These are phyloP conservation scores for Geoglossum glabrum DNA, from an alignment of 495 filamentous ascomycete genomes.

Conservation along the genomic window DNA sequence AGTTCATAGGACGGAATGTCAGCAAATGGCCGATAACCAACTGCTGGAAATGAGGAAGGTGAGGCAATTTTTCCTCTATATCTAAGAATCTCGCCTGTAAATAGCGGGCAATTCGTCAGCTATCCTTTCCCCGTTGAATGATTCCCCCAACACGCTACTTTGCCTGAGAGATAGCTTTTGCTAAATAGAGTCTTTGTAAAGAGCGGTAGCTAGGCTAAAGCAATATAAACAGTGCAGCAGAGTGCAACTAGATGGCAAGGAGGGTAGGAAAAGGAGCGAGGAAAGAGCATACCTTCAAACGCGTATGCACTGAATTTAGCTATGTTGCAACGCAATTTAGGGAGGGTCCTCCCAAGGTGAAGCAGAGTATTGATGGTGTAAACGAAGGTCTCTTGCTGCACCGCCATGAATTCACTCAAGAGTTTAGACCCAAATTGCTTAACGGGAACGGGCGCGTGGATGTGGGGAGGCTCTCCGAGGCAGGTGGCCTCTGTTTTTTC, in stretches of 20 bases:
- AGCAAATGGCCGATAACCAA: neutral
- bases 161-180: no score
- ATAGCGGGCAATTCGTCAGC: neutral
- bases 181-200: neutral
- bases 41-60: neutral
- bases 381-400: neutral
- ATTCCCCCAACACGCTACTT: no score
- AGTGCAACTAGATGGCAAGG: neutral
- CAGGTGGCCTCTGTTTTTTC: neutral
- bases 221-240: neutral
- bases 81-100: neutral
- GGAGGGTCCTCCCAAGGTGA: neutral
- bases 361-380: slow-evolving; percentile 2
- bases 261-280: neutral
- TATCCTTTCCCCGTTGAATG: no score
- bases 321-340: slow-evolving; percentile 1
- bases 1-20: neutral
- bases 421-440: neutral
- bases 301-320: neutral
- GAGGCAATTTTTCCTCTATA: neutral
- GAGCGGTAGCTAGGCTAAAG: neutral
- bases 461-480: neutral
- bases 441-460: neutral
- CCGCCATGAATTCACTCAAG: neutral
- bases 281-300: slow-evolving; percentile 1